These are phyloP conservation scores for Narthecium ossifragum DNA, from an alignment of 106 monocot species.

Conservation along the genomic window DNA sequence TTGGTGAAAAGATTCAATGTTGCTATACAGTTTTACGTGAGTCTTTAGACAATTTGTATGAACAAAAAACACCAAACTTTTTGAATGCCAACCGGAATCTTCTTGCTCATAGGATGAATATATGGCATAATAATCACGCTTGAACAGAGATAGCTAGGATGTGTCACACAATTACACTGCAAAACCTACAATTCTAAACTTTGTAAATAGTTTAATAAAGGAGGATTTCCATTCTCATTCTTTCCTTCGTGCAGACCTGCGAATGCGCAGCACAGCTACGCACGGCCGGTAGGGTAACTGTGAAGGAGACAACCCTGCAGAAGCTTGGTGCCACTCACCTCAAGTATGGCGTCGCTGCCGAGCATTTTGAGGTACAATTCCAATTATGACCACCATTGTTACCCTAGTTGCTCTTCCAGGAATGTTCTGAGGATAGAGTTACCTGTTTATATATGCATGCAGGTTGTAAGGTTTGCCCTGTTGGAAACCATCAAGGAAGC, in stretches of 20 bases:
- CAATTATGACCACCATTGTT: background rate
- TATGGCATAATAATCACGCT: background rate
- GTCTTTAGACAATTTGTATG: too few species aligned
- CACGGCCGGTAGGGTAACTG: constrained; percentile 28
- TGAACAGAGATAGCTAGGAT: too few species aligned
- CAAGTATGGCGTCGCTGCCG: constrained; percentile 19
- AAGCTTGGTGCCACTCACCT: constrained; percentile 26
- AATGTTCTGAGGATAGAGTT: background rate
- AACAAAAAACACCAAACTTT: too few species aligned
- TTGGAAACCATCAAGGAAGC: constrained; percentile 26
- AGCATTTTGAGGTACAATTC: constrained; percentile 32
- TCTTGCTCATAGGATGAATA: constrained; percentile 15
- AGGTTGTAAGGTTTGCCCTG: constrained; percentile 5
- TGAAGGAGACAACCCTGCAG: constrained; percentile 34
- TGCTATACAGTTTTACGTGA: too few species aligned
- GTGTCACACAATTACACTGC: too few species aligned
- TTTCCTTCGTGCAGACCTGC: constrained; percentile 12
- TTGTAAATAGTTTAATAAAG: too few species aligned
- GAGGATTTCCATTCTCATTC: too few species aligned
- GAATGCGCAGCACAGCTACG: constrained; percentile 34
- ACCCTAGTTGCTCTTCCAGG: background rate
- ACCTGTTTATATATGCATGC: background rate
- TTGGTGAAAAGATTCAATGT: too few species aligned
- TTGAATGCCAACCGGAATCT: constrained; percentile 3
- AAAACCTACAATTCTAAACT: too few species aligned